phyloP scores from a whole-genome alignment of 495 filamentous ascomycete genomes.

The Aeminium ludgeri region DNA sequence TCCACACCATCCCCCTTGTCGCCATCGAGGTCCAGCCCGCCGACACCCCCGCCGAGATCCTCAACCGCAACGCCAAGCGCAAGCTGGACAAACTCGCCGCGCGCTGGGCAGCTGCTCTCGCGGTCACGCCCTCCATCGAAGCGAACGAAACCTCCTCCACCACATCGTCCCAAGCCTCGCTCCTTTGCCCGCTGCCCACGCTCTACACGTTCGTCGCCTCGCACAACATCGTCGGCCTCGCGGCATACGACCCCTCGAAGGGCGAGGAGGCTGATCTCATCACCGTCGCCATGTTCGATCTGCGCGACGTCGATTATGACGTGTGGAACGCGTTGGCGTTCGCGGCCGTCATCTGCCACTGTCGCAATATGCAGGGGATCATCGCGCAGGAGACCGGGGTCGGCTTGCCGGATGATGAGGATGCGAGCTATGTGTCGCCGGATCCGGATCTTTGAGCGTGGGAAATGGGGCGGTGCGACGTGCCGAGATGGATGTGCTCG shows the following conservation, averaged over 20 bases:
- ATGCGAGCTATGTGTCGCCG: too few species aligned
- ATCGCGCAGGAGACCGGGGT: constrained; percentile 12
- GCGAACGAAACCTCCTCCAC: neutral
- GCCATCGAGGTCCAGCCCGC: constrained; percentile 12
- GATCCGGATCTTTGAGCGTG: constrained; percentile 7
- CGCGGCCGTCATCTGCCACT: constrained; percentile 22
- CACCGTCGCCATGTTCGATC: constrained; percentile 21
- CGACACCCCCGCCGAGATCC: constrained; percentile 1
- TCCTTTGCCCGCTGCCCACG: constrained; percentile 17
- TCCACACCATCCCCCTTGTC: constrained; percentile 18
- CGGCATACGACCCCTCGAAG: constrained; percentile 13
- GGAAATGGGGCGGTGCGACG: too few species aligned
- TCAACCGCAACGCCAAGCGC: constrained; percentile 10
- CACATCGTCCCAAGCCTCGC: neutral
- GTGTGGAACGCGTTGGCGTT: constrained; percentile 26
- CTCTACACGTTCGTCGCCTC: constrained; percentile 22
- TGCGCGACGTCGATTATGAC: constrained; percentile 19
- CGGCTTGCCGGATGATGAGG: constrained; percentile 1
- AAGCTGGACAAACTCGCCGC: constrained; percentile 14
- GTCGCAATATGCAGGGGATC: constrained; percentile 16
- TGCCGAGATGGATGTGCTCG: too few species aligned
- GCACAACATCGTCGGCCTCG: constrained; percentile 21
- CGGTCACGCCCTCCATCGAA: constrained; percentile 12
- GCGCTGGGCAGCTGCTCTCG: constrained; percentile 16
- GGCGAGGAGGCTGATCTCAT: constrained; percentile 11